Conservation (phyloP, 2,329 filamentous ascomycete genomes). For the Stachybotrys chartarum region DNA sequence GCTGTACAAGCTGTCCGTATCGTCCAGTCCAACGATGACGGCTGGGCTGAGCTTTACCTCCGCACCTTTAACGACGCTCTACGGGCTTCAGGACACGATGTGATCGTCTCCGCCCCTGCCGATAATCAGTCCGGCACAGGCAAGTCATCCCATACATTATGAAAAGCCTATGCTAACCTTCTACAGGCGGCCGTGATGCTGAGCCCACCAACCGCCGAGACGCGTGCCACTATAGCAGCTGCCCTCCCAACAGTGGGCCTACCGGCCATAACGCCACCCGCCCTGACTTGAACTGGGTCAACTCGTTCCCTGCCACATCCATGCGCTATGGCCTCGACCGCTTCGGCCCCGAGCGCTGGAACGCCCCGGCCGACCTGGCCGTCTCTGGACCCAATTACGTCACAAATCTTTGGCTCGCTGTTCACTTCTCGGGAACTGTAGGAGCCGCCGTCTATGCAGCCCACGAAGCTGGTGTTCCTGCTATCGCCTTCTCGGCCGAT, state of each 20-base stretch:
- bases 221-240: conserved; percentile 56
- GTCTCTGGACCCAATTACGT: conserved; percentile 57
- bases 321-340: conserved; percentile 56
- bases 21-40: conserved; percentile 63
- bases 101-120: conserved; percentile 59
- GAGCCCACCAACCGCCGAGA: conserved; percentile 38
- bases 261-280: conserved; percentile 43
- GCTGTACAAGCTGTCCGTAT: conserved; percentile 38
- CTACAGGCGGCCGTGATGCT: conserved; percentile 1
- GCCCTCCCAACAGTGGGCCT: conserved; percentile 46
- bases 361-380: conserved; percentile 47
- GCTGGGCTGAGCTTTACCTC: conserved; percentile 64
- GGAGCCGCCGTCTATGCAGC: conserved; percentile 56
- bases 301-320: conserved; percentile 59
- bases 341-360: conserved; percentile 46
- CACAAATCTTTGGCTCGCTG: conserved; percentile 47
- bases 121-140: conserved; percentile 58
- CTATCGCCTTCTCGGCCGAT: conserved; percentile 58
- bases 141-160: conserved; percentile 20
- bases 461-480: conserved; percentile 47
- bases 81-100: conserved; percentile 47
- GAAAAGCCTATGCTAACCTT: not conserved
- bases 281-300: conserved; percentile 60
- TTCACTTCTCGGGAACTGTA: conserved; percentile 60
- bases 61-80: conserved; percentile 52